phyloP scores from a whole-genome alignment of 192 early-diverging fungal genomes.

The Coemansia umbellata region DNA sequence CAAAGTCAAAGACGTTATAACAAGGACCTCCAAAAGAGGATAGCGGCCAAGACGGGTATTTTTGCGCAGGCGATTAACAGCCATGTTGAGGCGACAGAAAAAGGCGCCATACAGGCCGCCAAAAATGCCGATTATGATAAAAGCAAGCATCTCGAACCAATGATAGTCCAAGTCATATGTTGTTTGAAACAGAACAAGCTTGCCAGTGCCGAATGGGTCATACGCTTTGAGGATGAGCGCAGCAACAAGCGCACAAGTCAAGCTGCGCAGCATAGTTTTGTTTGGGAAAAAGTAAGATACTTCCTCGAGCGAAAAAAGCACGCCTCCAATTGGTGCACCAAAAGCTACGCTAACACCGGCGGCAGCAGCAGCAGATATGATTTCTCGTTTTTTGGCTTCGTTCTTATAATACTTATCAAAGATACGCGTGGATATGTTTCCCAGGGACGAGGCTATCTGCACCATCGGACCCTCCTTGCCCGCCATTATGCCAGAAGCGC shows the following conservation, averaged over 20 bases:
- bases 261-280: slow-evolving; percentile 63
- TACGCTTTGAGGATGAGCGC: slow-evolving; percentile 55
- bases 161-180: slow-evolving; percentile 66
- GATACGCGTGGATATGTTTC: slow-evolving; percentile 78
- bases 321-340: slow-evolving; percentile 95
- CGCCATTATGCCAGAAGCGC: slow-evolving; percentile 78
- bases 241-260: slow-evolving; percentile 65
- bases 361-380: slow-evolving; percentile 86
- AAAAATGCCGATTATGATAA: slow-evolving; percentile 64
- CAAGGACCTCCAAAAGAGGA: slow-evolving; percentile 72
- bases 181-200: slow-evolving; percentile 58
- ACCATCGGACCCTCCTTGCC: slow-evolving; percentile 96
- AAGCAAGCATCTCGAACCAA: slow-evolving; percentile 67
- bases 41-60: slow-evolving; percentile 61
- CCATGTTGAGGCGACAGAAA: slow-evolving; percentile 68
- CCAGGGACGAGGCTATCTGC: slow-evolving; percentile 86
- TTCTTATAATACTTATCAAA: slow-evolving; percentile 92
- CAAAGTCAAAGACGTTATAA: slow-evolving; percentile 68
- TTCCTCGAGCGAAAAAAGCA: slow-evolving; percentile 90
- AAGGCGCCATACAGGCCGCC: slow-evolving; percentile 83
- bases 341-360: slow-evolving; percentile 95
- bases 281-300: slow-evolving; percentile 78
- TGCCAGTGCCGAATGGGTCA: slow-evolving; percentile 53
- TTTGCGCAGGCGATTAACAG: slow-evolving; percentile 69
- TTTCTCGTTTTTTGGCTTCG: slow-evolving; percentile 91